Base-by-base conservation (phyloP, 2,329 filamentous ascomycete species). In the Trichoderma cornu-damae region DNA sequence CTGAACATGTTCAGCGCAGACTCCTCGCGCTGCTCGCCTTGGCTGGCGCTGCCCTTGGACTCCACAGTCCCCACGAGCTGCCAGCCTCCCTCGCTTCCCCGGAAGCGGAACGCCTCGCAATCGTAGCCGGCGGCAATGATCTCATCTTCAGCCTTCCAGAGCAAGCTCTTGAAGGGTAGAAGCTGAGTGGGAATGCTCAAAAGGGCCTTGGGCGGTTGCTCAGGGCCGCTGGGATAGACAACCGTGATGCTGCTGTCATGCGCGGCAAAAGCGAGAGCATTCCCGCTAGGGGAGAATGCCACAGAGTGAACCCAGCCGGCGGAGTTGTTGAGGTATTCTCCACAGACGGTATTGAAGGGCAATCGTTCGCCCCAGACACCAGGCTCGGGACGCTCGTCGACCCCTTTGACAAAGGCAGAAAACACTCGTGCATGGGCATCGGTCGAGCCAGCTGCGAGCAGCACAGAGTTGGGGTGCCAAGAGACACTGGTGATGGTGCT, bases 341-440 rank as follows among this genome's bases (percentile, higher is more conserved):
- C 94, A 68, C 94, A 99, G 50, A 99, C 91, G 3, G 94, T 99
- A 77, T 96, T 96, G 80, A 99, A 99, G 6, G 94, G 94, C 61
- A 99, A 78, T 49, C 93, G 81, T 78, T 99, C 94, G 59, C 94
- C 94, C 94, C 94, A 99, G 8, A 87, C 89, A 61, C 86, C 88
- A 6, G 92, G 86, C 65, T 94, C 88, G 1, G 94, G 94, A 43
- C 90, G 83, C 64, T 83, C 80, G 72, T 99, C 94, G 56, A 95
- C 85, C 52, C 92, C 92, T 77, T 99, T 99, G 79, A 99, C 89
- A 75, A 96, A 99, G 68, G 87, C 88, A 7, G 90, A 96, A 70
- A 99, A 90, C 57, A 99, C 94, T 61, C 94, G 82, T 3, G 94
- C 93, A 69, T 99, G 94, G 35, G 93, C 94, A 73, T 99, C 94